phyloP scores from a whole-genome alignment of 2,329 filamentous ascomycete genomes.

The Fusarium redolens region DNA sequence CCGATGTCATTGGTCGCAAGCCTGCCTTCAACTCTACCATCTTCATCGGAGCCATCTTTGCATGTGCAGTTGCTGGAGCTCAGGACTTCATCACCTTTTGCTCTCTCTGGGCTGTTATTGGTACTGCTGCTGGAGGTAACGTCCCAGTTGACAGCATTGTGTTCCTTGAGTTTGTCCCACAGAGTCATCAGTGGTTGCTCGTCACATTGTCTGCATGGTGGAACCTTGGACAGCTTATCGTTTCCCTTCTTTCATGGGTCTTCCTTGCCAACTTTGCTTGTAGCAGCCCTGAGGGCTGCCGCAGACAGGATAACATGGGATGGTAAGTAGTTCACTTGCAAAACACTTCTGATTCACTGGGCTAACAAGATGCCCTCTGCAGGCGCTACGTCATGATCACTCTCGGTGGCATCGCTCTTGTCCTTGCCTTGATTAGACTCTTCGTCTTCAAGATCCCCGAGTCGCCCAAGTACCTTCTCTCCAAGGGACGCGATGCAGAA shows the following conservation, averaged over 20 bases:
- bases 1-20: conserved; percentile 55
- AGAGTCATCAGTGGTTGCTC: conserved; percentile 57
- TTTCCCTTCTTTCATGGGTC: conserved; percentile 49
- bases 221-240: conserved; percentile 61
- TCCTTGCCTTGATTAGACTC: neutral
- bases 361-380: neutral
- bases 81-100: conserved; percentile 70
- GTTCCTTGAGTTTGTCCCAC: conserved; percentile 61
- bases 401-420: conserved; percentile 14
- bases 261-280: conserved; percentile 54
- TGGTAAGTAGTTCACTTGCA: conserved; percentile 43
- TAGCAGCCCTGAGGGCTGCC: conserved; percentile 26
- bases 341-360: too few species aligned
- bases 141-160: conserved; percentile 60
- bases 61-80: conserved; percentile 66
- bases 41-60: conserved; percentile 63
- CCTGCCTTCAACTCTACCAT: conserved; percentile 60
- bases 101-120: conserved; percentile 54
- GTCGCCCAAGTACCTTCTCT: conserved; percentile 26
- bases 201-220: conserved; percentile 57
- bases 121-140: conserved; percentile 57
- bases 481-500: conserved; percentile 17
- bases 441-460: conserved; percentile 18
- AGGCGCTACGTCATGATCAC: conserved; percentile 9
- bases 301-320: conserved; percentile 56